phyloP scores from a whole-genome alignment of 331 rosid genomes.

The Saraca asoca region DNA sequence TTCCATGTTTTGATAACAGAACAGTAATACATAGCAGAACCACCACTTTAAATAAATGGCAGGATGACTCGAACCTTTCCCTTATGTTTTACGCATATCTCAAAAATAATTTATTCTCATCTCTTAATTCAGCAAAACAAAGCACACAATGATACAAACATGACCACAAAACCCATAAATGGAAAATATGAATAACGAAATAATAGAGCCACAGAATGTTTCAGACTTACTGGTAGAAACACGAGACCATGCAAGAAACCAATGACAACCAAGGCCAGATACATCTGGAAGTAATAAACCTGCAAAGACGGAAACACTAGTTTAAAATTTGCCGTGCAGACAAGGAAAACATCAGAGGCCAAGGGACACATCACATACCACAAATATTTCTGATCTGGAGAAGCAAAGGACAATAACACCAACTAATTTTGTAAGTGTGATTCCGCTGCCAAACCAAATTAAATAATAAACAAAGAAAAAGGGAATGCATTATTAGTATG shows the following conservation, averaged over 20 bases:
- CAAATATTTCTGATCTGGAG: slow-evolving; percentile 91
- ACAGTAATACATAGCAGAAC: not conserved
- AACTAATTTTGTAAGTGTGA: slow-evolving; percentile 92
- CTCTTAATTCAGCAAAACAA: slow-evolving; percentile 2
- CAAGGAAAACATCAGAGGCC: slow-evolving; percentile 24
- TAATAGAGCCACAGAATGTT: slow-evolving; percentile 23
- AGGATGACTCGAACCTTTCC: not conserved
- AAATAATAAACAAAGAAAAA: slow-evolving; percentile 31
- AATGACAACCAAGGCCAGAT: slow-evolving; percentile 85
- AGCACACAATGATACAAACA: not conserved
- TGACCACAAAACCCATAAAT: slow-evolving; percentile 25
- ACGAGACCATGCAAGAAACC: slow-evolving; percentile 98
- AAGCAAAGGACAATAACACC: slow-evolving; percentile 91
- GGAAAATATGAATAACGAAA: slow-evolving; percentile 7
- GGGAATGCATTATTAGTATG: slow-evolving; percentile 27
- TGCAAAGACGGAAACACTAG: slow-evolving; percentile 47
- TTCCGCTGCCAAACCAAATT: slow-evolving; percentile 67
- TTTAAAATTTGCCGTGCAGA: slow-evolving; percentile 16
- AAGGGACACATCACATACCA: slow-evolving; percentile 57
- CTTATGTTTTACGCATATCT: not conserved
- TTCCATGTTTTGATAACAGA: not conserved
- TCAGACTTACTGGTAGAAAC: slow-evolving; percentile 78
- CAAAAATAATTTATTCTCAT: slow-evolving; percentile 11
- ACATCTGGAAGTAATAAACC: slow-evolving; percentile 98
- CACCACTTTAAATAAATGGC: not conserved